phyloP scores from a whole-genome alignment of 2,329 filamentous ascomycete species.

The Fulvia fulva region DNA sequence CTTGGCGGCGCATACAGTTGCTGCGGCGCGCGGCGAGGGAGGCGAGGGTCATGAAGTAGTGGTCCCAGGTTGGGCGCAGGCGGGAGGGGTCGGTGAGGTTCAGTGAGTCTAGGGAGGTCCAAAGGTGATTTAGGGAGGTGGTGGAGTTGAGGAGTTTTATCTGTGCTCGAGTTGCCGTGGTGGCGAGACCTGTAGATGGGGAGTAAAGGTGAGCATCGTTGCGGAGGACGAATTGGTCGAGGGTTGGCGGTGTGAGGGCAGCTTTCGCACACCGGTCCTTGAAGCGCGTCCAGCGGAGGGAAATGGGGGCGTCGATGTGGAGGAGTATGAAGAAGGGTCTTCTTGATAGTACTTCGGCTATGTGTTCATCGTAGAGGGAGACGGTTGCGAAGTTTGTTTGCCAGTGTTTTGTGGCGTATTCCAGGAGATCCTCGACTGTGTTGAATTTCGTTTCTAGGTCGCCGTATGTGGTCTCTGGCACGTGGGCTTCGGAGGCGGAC shows the following conservation, averaged over 20 bases:
- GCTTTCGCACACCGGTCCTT: constrained; percentile 52
- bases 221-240: constrained; percentile 58
- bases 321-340: constrained; percentile 92
- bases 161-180: constrained; percentile 75
- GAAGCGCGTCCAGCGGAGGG: constrained; percentile 77
- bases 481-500: constrained; percentile 37
- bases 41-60: constrained; percentile 97
- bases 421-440: constrained; percentile 65
- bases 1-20: constrained; percentile 97
- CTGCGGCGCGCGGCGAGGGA: constrained; percentile 82
- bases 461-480: constrained; percentile 29
- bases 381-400: constrained; percentile 79
- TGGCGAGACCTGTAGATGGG: constrained; percentile 60
- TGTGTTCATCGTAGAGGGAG: constrained; percentile 68
- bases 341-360: constrained; percentile 69
- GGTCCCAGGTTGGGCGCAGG: constrained; percentile 87
- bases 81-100: constrained; percentile 75
- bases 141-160: constrained; percentile 85
- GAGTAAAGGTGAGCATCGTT: constrained; percentile 74
- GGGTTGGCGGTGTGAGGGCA: constrained; percentile 45
- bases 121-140: constrained; percentile 65
- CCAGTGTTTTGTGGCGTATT: constrained; percentile 85
- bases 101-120: constrained; percentile 67
- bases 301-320: constrained; percentile 85
- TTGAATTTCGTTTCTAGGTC: constrained; percentile 46